Conservation (phyloP, 2,329 filamentous ascomycete species). For the Verticillium isaacii region DNA sequence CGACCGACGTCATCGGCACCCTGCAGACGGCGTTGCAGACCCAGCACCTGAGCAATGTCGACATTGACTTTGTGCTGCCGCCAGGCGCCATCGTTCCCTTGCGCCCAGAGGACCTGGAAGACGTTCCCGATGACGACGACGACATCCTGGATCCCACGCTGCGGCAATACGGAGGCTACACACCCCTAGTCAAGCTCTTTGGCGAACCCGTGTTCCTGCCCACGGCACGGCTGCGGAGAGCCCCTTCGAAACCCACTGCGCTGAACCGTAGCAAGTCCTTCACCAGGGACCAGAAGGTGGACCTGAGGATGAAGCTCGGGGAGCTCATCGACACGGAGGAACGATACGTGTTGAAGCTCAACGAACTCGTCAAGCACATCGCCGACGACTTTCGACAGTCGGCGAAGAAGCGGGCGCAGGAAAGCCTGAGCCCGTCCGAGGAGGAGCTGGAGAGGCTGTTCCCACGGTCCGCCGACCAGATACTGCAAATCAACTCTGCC, state of each 20-base stretch:
- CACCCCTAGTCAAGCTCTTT: constrained; percentile 69
- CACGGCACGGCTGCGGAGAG: constrained; percentile 76
- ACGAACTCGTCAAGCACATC: constrained; percentile 75
- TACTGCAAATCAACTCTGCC: constrained; percentile 73
- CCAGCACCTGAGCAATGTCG: constrained; percentile 78
- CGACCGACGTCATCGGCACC: constrained; percentile 65
- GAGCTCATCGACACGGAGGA: constrained; percentile 93
- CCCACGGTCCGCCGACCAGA: constrained; percentile 72
- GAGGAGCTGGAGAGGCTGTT: constrained; percentile 74
- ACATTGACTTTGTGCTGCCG: constrained; percentile 82
- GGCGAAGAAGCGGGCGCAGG: constrained; percentile 51
- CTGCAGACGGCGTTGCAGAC: constrained; percentile 74
- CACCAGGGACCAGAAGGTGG: constrained; percentile 74
- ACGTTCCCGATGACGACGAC: constrained; percentile 58
- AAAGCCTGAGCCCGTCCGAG: constrained; percentile 67
- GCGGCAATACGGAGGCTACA: constrained; percentile 73
- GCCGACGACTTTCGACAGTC: constrained; percentile 74
- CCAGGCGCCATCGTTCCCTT: constrained; percentile 68
- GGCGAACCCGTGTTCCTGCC: constrained; percentile 84
- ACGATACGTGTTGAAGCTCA: constrained; percentile 84
- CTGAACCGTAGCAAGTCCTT: constrained; percentile 76
- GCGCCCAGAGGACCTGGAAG: constrained; percentile 53
- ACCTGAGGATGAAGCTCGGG: constrained; percentile 79
- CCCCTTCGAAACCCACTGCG: constrained; percentile 80
- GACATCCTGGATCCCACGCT: constrained; percentile 60